These are phyloP conservation scores for Phaseolus coccineus DNA, from an alignment of 331 rosid species.

Conservation along the genomic window DNA sequence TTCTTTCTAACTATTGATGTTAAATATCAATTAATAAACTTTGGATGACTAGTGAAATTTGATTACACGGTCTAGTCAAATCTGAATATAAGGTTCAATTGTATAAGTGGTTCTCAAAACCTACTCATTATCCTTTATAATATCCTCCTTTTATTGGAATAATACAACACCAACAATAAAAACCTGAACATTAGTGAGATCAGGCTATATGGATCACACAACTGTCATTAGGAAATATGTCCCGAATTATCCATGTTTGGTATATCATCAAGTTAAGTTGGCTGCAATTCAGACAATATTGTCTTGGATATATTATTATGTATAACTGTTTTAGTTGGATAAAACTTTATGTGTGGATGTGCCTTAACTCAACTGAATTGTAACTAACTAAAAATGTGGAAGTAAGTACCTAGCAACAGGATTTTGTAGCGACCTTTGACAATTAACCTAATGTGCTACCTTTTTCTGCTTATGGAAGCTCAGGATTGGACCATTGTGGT, in stretches of 20 bases:
- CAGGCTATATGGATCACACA: background rate
- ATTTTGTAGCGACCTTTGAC: background rate
- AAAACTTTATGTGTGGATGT: background rate
- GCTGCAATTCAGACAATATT: background rate
- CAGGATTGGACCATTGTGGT: slow-evolving; percentile 6
- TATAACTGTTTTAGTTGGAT: slow-evolving; percentile 26
- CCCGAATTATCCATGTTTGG: background rate
- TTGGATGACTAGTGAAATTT: slow-evolving; percentile 24
- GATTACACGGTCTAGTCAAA: slow-evolving; percentile 17
- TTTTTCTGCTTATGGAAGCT: background rate
- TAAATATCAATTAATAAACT: slow-evolving; percentile 3
- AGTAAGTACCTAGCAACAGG: slow-evolving; percentile 19
- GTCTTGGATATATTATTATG: background rate
- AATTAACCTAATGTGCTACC: background rate
- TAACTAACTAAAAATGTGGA: background rate
- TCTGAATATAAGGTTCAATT: background rate
- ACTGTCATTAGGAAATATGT: background rate
- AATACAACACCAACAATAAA: background rate
- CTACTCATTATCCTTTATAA: background rate
- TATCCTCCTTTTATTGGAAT: background rate
- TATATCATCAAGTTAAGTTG: background rate
- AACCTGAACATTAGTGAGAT: background rate
- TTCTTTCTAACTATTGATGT: slow-evolving; percentile 13
- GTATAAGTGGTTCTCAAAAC: background rate
- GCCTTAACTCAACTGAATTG: slow-evolving; percentile 14